Base-by-base conservation (phyloP, 148 eudicot species). In the Nepenthes gracilis region DNA sequence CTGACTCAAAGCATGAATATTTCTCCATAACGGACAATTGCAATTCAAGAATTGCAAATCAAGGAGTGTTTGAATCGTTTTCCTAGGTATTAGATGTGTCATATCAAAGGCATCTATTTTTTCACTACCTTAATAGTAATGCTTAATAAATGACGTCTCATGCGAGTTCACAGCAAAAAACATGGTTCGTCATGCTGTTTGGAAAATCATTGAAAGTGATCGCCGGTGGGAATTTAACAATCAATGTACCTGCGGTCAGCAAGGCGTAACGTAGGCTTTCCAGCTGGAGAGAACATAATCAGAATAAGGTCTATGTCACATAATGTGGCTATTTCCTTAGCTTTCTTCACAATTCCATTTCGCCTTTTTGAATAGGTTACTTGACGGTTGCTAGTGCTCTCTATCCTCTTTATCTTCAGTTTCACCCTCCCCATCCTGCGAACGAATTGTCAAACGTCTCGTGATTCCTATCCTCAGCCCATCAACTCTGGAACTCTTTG, bases 371-470 rank as follows among this genome's bases (percentile, higher is more conserved):
- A 81, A 63, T 77, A 86, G 10, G 94, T 86, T 65, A 86, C 83
- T 74, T 86, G 94, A 43, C 89, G 79, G 57, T 74, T 86, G 70
- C 81, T 79, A 50, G 67, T 81, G 73, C 75, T 86, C 67, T 86
- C 94, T 66, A 86, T 64, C 67, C 78, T 81, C 74, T 83, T 83
- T 35, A 86, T 86, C 78, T 86, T 83, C 36, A 86, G 60, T 75
- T 86, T 86, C 72, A 86, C 94, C 76, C 94, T 83, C 73, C 94
- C 94, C 94, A 86, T 86, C 64, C 77, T 71, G 68, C 62, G 74
- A 66, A 63, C 49, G 35, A 63, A 43, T 13, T 32, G 71, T 23
- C 63, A 70, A 57, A 9, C 45, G 54, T 49, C 63, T 62, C 61
- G 50, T 61, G 59, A 62, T 40, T 58, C 40, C 70, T 54, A 58